Evolutionary conservation across 1,284 basidiomycete genomes (phyloP), one percentile per base, ranked within the genome.

Genomic region (Cutaneotrichosporon dermatis): DNA sequence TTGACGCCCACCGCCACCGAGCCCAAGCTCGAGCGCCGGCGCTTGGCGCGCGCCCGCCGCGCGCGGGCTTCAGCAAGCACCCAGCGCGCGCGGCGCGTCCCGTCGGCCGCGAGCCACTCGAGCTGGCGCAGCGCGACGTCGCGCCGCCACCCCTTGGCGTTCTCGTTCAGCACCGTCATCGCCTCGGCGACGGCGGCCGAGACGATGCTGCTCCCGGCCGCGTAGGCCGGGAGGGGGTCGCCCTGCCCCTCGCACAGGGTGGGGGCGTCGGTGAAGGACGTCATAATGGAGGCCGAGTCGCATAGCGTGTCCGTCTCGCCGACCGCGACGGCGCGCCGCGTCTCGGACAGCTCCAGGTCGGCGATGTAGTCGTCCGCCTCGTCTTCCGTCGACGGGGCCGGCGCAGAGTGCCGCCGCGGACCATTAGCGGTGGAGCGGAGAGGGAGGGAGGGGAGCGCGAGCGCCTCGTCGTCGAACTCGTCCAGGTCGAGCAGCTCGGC

Each of bases 91-190:
- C 56, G 43, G 4, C 56, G 56, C 3, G 43, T 51, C 4, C 48
- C 56, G 10, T 58, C 56, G 4, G 51, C 50, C 9, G 51, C 56
- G 4, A 58, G 56, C 56, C 56, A 58, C 51, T 58, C 56, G 43
- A 58, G 56, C 51, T 58, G 56, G 36, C 43, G 43, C 13, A 46
- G 43, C 36, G 56, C 56, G 9, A 53, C 56, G 16, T 51, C 42
- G 4, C 37, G 36, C 13, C 48, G 12, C 56, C 56, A 58, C 37
- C 56, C 56, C 39, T 58, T 58, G 9, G 40, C 37, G 43, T 57
- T 41, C 46, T 8, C 4, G 55, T 51, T 57, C 42, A 57, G 55
- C 34, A 35, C 55, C 9, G 35, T 41, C 55, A 57, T 51, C 15
- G 55, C 55, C 5, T 7, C 16, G 11, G 25, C 16, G 3, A 51